phyloP scores from a whole-genome alignment of 768 basidiomycete species.

The Pulveroboletus ravenelii region DNA sequence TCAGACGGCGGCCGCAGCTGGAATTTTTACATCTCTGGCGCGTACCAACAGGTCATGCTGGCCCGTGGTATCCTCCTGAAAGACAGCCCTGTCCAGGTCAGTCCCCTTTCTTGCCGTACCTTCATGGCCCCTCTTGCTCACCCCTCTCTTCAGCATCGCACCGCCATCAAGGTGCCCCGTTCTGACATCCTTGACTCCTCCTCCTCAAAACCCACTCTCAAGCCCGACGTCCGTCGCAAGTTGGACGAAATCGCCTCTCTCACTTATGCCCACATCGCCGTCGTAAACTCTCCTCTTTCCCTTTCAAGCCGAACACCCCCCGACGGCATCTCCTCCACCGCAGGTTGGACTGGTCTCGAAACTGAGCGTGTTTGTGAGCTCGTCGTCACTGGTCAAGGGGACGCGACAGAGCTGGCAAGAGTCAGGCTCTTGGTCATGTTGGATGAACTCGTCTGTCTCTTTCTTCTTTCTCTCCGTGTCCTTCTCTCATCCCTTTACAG shows the following conservation, averaged over 20 bases:
- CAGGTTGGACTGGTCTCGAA: slow-evolving; percentile 87
- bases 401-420: slow-evolving; percentile 87
- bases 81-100: slow-evolving; percentile 81
- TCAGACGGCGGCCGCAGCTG: slow-evolving; percentile 65
- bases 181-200: slow-evolving; percentile 90
- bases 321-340: slow-evolving; percentile 69
- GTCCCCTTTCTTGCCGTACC: slow-evolving; percentile 12
- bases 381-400: slow-evolving; percentile 82
- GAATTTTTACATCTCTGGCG: slow-evolving; percentile 89
- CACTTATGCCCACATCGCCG: slow-evolving; percentile 89
- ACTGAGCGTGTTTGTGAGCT: slow-evolving; percentile 92
- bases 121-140: slow-evolving; percentile 12
- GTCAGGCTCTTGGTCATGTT: slow-evolving; percentile 89
- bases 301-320: slow-evolving; percentile 73
- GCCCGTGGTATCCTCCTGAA: slow-evolving; percentile 86
- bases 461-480: background rate
- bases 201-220: slow-evolving; percentile 72
- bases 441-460: slow-evolving; percentile 78
- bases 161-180: slow-evolving; percentile 84
- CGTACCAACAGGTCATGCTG: slow-evolving; percentile 89
- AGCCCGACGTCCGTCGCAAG: slow-evolving; percentile 73
- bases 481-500: slow-evolving; percentile 35
- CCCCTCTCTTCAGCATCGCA: slow-evolving; percentile 55
- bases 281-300: slow-evolving; percentile 79
- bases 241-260: slow-evolving; percentile 94